Evolutionary conservation across 305 asterid genomes (phyloP), one percentile per base, ranked within the genome.

Genomic region (Plantago rigida): DNA sequence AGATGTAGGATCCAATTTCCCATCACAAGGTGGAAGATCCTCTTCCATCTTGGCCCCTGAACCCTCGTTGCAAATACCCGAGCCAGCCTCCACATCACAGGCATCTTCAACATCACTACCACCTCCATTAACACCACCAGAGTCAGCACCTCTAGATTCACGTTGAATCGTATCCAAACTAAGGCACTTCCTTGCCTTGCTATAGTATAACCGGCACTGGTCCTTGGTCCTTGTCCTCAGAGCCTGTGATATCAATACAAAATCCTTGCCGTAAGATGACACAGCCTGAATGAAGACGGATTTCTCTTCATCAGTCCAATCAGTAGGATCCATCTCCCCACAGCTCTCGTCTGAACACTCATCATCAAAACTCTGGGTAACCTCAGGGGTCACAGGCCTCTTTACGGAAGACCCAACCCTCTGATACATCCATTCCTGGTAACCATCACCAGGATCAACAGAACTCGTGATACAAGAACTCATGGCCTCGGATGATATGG

Each of bases 281-380:
- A 87, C 79, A 1, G 97, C 92, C 72, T 81, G 86, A 58, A 89
- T 62, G 60, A 89, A 85, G 36, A 65, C 45, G 29, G 90, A 80
- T 62, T 84, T 93, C 84, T 93, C 99, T 68, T 82, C 95, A 22
- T 93, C 96, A 10, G 95, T 84, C 99, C 99, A 93, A 79, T 87
- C 90, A 59, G 77, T 26, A 64, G 78, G 62, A 67, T 78, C 93
- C 82, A 81, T 74, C 72, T 89, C 97, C 70, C 82, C 94, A 70
- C 88, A 89, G 84, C 97, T 87, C 81, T 84, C 99, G 62, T 89
- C 95, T 3, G 97, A 89, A 73, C 85, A 86, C 69, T 85, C 97
- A 63, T 85, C 95, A 52, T 90, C 95, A 51, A 78, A 65, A 71
- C 63, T 73, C 73, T 85, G 91, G 1, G 81, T 75, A 52, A 73